Evolutionary conservation across 2,329 filamentous ascomycete species (phyloP).

Genomic region (Colletotrichum zoysiae): DNA sequence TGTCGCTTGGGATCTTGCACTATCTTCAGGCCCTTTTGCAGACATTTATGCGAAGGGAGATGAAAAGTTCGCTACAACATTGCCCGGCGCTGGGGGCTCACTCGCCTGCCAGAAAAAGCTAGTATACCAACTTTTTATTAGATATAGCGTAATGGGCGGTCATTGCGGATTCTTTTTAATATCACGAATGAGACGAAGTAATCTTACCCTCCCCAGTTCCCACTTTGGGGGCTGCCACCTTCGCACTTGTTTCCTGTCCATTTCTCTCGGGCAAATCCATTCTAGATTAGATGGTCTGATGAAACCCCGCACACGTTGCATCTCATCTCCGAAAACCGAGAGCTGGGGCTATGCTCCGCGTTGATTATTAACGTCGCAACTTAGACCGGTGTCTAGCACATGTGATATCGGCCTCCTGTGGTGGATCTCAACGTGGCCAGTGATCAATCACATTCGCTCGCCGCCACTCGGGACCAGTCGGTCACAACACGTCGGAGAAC

Average conservation of each 20-base stretch:
- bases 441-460: neutral
- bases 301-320: neutral
- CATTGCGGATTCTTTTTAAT: constrained; percentile 34
- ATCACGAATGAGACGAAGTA: constrained; percentile 35
- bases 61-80: constrained; percentile 3
- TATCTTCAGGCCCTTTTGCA: neutral
- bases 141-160: constrained; percentile 34
- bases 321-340: neutral
- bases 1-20: neutral
- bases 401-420: constrained; percentile 11
- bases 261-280: neutral
- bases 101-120: constrained; percentile 1
- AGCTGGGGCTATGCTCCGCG: neutral
- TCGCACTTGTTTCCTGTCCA: constrained; percentile 27
- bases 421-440: constrained; percentile 10
- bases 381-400: neutral
- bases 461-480: neutral
- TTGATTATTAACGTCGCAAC: neutral
- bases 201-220: constrained; percentile 11
- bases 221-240: constrained; percentile 8
- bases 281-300: constrained; percentile 20
- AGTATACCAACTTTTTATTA: constrained; percentile 41
- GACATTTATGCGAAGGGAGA: constrained; percentile 13
- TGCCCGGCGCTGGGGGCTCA: neutral
- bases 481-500: neutral